phyloP scores from a whole-genome alignment of 176 grass and related monocot species.

The Cenchrus americanus region DNA sequence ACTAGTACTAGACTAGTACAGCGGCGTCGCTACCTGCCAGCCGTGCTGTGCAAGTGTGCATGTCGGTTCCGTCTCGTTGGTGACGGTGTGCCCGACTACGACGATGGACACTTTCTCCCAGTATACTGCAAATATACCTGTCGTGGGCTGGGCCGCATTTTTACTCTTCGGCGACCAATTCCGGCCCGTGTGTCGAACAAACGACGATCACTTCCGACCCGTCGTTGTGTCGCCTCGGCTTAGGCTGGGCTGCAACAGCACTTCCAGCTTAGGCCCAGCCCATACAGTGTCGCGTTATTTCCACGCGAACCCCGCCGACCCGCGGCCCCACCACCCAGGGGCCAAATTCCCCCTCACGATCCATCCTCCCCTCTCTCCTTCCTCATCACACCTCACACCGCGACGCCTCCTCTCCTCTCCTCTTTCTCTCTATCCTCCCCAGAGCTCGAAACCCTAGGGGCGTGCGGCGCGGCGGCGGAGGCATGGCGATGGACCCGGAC shows the following conservation, averaged over 20 bases:
- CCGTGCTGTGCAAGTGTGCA: too few relatives aligned
- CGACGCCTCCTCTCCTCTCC: neutral
- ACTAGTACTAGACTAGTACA: too few relatives aligned
- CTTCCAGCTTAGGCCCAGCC: neutral
- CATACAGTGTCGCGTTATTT: slow-evolving; percentile 2
- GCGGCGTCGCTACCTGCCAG: too few relatives aligned
- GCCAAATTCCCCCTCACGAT: neutral
- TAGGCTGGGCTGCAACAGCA: neutral
- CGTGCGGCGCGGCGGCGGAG: neutral
- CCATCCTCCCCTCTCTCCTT: neutral
- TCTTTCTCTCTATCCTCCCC: neutral
- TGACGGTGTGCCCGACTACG: too few relatives aligned
- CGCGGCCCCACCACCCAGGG: slow-evolving; percentile 15
- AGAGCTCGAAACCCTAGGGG: slow-evolving; percentile 53
- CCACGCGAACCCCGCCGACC: slow-evolving; percentile 17
- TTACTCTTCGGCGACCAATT: too few relatives aligned
- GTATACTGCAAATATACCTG: too few relatives aligned
- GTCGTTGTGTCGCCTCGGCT: neutral
- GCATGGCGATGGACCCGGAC: slow-evolving; percentile 65
- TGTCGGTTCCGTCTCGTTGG: too few relatives aligned
- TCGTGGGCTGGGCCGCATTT: too few relatives aligned
- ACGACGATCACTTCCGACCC: too few relatives aligned
- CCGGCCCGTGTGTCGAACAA: too few relatives aligned
- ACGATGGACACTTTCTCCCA: too few relatives aligned
- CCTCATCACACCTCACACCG: neutral